Evolutionary conservation across 2,329 filamentous ascomycete species (phyloP).

Genomic region (Alternaria ventricosa): DNA sequence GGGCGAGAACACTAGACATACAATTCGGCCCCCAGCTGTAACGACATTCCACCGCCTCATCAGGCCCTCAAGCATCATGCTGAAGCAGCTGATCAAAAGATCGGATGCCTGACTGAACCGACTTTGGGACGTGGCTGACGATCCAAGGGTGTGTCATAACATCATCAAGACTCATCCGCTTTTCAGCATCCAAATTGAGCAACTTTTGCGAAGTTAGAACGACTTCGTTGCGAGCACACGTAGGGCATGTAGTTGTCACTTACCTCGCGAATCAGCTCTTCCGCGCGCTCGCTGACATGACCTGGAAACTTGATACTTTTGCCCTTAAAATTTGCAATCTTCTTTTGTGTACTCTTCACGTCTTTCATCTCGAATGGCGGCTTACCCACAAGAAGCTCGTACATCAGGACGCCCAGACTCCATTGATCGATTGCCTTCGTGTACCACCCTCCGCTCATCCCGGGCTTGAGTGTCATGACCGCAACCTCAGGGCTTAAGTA

Average conservation of each 20-base stretch:
- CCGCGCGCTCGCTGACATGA: constrained; percentile 84
- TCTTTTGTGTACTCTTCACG: constrained; percentile 79
- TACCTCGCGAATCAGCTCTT: constrained; percentile 70
- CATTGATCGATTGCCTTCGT: constrained; percentile 92
- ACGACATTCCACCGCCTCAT: neutral
- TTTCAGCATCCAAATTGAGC: constrained; percentile 74
- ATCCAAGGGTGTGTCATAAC: constrained; percentile 92
- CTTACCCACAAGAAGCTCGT: constrained; percentile 91
- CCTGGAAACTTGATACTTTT: constrained; percentile 85
- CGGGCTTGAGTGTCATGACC: constrained; percentile 27
- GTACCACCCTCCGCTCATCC: constrained; percentile 80
- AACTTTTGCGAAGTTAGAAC: constrained; percentile 12
- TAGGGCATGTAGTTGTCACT: constrained; percentile 2
- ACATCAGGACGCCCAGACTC: constrained; percentile 90
- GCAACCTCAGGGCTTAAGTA: constrained; percentile 97
- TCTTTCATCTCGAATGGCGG: constrained; percentile 92
- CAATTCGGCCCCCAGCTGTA: neutral
- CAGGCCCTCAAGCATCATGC: neutral
- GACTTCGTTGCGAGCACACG: neutral
- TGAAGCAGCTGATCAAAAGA: constrained; percentile 6
- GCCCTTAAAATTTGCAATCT: constrained; percentile 71
- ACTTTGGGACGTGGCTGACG: constrained; percentile 64
- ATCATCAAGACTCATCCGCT: constrained; percentile 83
- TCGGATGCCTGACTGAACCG: neutral
- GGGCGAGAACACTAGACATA: neutral